These are phyloP conservation scores for Wickerhamiella spandovensis DNA, from an alignment of 805 yeast species.

Conservation along the genomic window DNA sequence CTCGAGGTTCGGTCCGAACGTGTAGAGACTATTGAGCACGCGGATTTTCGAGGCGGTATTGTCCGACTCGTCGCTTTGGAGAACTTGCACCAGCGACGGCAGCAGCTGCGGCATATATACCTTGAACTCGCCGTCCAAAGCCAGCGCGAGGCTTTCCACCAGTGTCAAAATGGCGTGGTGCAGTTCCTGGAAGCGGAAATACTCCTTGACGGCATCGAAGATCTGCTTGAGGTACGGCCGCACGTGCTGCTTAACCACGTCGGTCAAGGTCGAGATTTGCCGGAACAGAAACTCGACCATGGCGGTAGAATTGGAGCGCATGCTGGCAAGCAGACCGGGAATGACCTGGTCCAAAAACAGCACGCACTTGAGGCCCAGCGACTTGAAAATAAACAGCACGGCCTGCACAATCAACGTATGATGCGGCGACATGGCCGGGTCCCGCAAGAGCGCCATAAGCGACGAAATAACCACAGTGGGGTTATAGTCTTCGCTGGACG, in stretches of 20 bases:
- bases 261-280: conserved; percentile 66
- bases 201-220: conserved; percentile 61
- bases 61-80: conserved; percentile 51
- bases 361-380: conserved; percentile 78
- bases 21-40: conserved; percentile 70
- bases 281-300: conserved; percentile 81
- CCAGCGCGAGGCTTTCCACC: conserved; percentile 70
- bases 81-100: conserved; percentile 58
- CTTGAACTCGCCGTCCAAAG: conserved; percentile 87
- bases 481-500: conserved; percentile 78
- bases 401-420: conserved; percentile 93
- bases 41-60: conserved; percentile 36
- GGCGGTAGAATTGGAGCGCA: conserved; percentile 57
- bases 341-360: conserved; percentile 78
- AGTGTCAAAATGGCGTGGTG: conserved; percentile 70
- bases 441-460: conserved; percentile 69
- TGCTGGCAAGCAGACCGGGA: conserved; percentile 75
- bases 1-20: conserved; percentile 77
- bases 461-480: conserved; percentile 90
- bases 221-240: conserved; percentile 69
- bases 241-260: conserved; percentile 80
- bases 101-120: conserved; percentile 65
- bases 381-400: conserved; percentile 77
- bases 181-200: conserved; percentile 46
- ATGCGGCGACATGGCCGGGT: conserved; percentile 69